A percentile compares a stretch with the other conserved stretches of the same genome.
phyloP scores from a whole-genome alignment of 1,284 basidiomycete species.

The Fistulinella cinereoalba region DNA sequence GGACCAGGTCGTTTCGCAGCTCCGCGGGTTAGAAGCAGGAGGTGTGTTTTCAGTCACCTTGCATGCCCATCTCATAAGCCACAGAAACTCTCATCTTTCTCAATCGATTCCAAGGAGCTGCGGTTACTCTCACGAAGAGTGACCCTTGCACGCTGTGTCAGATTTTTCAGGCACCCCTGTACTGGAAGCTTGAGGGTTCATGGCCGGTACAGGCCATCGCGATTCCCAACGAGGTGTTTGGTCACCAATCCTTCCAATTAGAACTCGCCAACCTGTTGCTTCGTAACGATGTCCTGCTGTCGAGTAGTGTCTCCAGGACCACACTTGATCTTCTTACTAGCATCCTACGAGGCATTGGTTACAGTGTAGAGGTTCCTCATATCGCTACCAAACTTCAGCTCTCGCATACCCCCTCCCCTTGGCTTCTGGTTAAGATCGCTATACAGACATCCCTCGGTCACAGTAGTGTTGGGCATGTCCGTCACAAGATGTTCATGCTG shows the following conservation, averaged over 20 bases:
- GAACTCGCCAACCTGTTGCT: background rate
- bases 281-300: too few relatives aligned
- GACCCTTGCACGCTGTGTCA: background rate
- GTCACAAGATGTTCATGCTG: conserved; percentile 50
- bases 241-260: background rate
- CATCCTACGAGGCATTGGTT: background rate
- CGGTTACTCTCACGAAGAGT: background rate
- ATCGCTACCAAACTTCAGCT: background rate
- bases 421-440: conserved; percentile 37
- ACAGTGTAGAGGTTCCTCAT: background rate
- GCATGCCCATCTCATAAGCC: background rate
- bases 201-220: background rate
- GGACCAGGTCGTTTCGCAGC: background rate
- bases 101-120: background rate
- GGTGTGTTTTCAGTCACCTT: background rate
- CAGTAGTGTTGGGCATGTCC: conserved; percentile 7
- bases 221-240: background rate
- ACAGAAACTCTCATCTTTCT: background rate
- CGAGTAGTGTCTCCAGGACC: too few relatives aligned
- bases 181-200: background rate
- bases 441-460: conserved; percentile 43
- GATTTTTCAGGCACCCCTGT: background rate
- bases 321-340: background rate
- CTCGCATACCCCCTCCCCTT: conserved; percentile 39
- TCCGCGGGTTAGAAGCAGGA: background rate